These are phyloP conservation scores for Trichocladium uniseriatum DNA, from an alignment of 495 filamentous ascomycete species.

Conservation along the genomic window DNA sequence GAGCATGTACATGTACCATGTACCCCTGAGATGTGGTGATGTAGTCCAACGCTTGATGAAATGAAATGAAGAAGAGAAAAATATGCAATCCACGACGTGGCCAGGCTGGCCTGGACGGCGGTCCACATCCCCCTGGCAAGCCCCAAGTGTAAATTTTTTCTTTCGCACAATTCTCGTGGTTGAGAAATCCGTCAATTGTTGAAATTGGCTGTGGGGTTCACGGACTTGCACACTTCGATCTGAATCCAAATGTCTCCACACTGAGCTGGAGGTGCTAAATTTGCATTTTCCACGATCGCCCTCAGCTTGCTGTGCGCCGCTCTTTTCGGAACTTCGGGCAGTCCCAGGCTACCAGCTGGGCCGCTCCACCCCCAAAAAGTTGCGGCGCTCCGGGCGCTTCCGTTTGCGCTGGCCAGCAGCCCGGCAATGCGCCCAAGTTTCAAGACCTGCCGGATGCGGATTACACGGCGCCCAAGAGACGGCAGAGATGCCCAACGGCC, in stretches of 20 bases:
- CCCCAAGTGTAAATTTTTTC: slow-evolving; percentile 12
- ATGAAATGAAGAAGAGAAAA: no score
- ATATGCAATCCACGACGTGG: no score
- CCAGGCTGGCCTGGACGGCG: no score
- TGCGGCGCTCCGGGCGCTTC: slow-evolving; percentile 15
- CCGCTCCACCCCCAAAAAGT: slow-evolving; percentile 4
- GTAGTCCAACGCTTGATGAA: no score
- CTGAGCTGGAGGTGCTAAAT: slow-evolving; percentile 14
- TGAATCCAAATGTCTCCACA: slow-evolving; percentile 10
- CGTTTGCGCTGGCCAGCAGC: slow-evolving; percentile 1
- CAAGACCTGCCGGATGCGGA: slow-evolving; percentile 2
- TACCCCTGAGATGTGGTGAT: no score
- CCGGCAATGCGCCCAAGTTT: background rate
- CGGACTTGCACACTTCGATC: slow-evolving; percentile 19
- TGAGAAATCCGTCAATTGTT: slow-evolving; percentile 10
- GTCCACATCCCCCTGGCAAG: no score
- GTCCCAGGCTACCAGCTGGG: background rate
- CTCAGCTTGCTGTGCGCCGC: slow-evolving; percentile 20
- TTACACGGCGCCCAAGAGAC: background rate
- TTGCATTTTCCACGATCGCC: slow-evolving; percentile 19
- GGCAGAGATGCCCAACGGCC: background rate
- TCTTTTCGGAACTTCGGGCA: slow-evolving; percentile 10
- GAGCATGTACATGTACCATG: no score
- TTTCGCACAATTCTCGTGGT: background rate
- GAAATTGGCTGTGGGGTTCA: slow-evolving; percentile 24